These are phyloP conservation scores for Neurospora sp. DNA, from an alignment of 495 filamentous ascomycete genomes.

Conservation along the genomic window DNA sequence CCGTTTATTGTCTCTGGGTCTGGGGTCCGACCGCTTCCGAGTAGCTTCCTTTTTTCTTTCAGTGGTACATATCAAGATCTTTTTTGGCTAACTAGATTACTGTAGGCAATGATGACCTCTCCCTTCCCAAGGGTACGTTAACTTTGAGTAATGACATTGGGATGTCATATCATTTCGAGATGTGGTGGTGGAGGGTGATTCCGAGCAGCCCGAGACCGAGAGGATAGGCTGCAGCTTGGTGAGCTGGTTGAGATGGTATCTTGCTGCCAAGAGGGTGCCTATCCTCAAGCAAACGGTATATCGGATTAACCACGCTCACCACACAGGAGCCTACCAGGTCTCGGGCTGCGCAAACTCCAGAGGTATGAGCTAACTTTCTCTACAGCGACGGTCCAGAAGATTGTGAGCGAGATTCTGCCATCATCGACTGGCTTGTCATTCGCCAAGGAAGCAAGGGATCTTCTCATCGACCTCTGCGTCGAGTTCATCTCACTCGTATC, in stretches of 20 bases:
- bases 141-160: background rate
- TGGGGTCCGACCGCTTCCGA: background rate
- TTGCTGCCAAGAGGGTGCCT: background rate
- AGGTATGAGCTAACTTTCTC: conserved; percentile 2
- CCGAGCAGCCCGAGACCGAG: background rate
- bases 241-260: background rate
- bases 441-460: conserved; percentile 85
- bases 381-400: conserved; percentile 92
- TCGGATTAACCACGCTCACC: background rate
- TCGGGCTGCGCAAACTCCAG: background rate
- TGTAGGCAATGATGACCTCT: conserved; percentile 80
- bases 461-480: conserved; percentile 97
- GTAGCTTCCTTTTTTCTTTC: background rate
- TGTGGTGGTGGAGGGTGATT: background rate
- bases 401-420: conserved; percentile 86
- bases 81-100: conserved; percentile 14
- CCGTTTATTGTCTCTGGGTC: background rate
- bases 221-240: background rate
- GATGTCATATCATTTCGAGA: background rate
- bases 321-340: background rate
- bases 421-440: conserved; percentile 56
- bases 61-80: background rate
- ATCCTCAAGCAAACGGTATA: background rate
- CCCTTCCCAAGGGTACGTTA: conserved; percentile 77
- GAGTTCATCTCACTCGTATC: conserved; percentile 98